Evolutionary conservation across 225 moss, liverwort and hornwort species (phyloP), one percentile per base, ranked within the genome.

Genomic region (Straminergon stramineum): DNA sequence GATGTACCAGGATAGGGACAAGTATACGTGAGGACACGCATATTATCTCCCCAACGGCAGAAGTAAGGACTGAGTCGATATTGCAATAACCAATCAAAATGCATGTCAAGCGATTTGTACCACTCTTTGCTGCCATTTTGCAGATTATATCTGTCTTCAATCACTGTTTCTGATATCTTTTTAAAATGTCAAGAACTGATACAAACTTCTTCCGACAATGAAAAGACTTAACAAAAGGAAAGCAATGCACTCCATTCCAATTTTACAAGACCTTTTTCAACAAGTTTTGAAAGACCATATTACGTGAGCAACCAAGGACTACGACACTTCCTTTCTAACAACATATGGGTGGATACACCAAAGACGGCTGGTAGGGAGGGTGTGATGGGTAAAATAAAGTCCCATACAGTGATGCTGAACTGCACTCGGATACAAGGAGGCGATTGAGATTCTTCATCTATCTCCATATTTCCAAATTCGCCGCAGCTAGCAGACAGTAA

Each of bases 101-200:
- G 97, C 97, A 96, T 97, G 89, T 97, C 96, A 87, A 97, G 94
- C 73, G 97, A 96, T n/a, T 93, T 94, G 92, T 96, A 97, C 97
- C 97, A 96, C 83, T 94, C 96, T 82, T 89, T 94, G 90, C 93
- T 96, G 91, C 96, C 96, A 94, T 96, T 96, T 89, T 96, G 92
- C 90, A 97, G 91, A 79, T 95, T 95, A 89, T 94, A 97, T 75
- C 97, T 95, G 91, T 97, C 97, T 92, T 97, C 96, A 85, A 96
- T 96, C 86, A 97, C 96, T 81, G 96, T 97, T 87, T 97, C 97
- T 55, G 97, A 97, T 92, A 97, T 95, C 97, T 97, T 87, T 87
- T 71, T 35, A 45, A 52, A 74, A 76, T 48, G 95, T 96, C 90
- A 95, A 95, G 90, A 87, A 68, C 82, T 85, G 48, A 63, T 73